Evolutionary conservation across 2,329 filamentous ascomycete species (phyloP), one percentile per base, ranked within the genome.

Genomic region (Colletotrichum sidae): DNA sequence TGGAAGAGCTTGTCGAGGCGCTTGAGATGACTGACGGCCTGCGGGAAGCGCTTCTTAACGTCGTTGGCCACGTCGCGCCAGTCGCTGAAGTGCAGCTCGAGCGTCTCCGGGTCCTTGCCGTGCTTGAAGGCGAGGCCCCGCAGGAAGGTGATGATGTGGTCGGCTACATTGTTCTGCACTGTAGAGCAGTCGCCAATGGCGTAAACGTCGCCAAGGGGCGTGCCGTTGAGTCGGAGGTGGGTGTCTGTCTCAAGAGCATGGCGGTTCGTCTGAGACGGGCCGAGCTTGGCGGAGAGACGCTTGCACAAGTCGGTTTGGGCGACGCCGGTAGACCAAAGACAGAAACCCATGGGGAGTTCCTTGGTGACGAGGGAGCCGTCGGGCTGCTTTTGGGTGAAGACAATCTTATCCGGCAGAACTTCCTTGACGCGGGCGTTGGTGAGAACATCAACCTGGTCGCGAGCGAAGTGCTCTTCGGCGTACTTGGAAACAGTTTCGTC

Each of bases 301-400:
- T 93, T 87, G 75, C 88, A 92, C 69, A 99, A 89, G 34, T 92
- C 86, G 5, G 93, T 92, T 75, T 97, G 96, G 0, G 94, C 84
- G 46, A 99, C 95, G 67, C 96, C 96, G 0, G 96, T 99, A 0
- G 96, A 98, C 96, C 96, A 99, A 12, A 99, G 84, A 72, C 96
- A 98, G 81, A 99, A 97, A 35, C 94, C 96, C 83, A 93, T 94
- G 0, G 96, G 95, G 0, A 99, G 88, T 73, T 99, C 96, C 77
- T 99, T 99, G 33, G 89, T 91, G n/a, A 97, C 72, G 0, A 90
- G 78, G 37, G 88, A 87, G 47, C 93, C 94, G 58, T 93, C 83
- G 4, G 92, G 87, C 53, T 84, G 84, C 73, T 92, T 91, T 76
- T 99, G 94, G 0, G 91, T 92, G 80, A 97, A 99, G 33, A 97